These are phyloP conservation scores for Diutina scorzettiae DNA, from an alignment of 1,139 yeast genomes.

Conservation along the genomic window DNA sequence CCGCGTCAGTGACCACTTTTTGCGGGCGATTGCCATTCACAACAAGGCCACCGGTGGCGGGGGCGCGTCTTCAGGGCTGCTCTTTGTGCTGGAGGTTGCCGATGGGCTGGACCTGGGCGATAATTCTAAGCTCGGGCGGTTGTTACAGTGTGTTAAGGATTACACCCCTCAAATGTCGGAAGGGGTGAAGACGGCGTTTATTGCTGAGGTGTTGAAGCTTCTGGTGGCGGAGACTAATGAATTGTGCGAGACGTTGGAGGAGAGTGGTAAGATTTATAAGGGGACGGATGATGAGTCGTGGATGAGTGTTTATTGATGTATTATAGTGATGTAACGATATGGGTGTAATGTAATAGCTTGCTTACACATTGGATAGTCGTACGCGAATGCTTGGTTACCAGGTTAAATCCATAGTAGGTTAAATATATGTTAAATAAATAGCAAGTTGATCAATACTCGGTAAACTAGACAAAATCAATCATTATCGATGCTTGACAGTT, in stretches of 20 bases:
- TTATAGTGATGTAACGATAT: too few species aligned
- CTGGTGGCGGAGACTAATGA: slow-evolving; percentile 35
- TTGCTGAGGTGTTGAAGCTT: slow-evolving; percentile 45
- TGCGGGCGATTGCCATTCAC: slow-evolving; percentile 60
- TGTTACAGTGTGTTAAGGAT: slow-evolving; percentile 24
- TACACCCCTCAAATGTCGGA: slow-evolving; percentile 50
- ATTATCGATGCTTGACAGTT: too few species aligned
- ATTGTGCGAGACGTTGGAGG: slow-evolving; percentile 42
- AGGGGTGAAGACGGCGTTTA: slow-evolving; percentile 57
- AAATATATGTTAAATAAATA: too few species aligned
- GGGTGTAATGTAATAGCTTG: too few species aligned
- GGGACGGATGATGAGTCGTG: slow-evolving; percentile 56
- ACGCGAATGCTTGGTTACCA: too few species aligned
- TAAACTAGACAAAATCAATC: too few species aligned
- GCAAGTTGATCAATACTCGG: too few species aligned
- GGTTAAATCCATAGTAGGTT: too few species aligned
- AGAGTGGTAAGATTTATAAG: slow-evolving; percentile 53
- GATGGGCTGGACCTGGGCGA: background rate
- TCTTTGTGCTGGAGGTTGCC: slow-evolving; percentile 21
- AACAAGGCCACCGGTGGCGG: slow-evolving; percentile 34
- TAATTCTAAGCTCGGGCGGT: background rate
- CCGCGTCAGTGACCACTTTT: slow-evolving; percentile 64
- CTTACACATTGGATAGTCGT: too few species aligned
- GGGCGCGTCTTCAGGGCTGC: slow-evolving; percentile 22
- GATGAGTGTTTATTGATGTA: background rate